Evolutionary conservation across 345 rosid genomes (phyloP).

Genomic region (Syzygium jambos): DNA sequence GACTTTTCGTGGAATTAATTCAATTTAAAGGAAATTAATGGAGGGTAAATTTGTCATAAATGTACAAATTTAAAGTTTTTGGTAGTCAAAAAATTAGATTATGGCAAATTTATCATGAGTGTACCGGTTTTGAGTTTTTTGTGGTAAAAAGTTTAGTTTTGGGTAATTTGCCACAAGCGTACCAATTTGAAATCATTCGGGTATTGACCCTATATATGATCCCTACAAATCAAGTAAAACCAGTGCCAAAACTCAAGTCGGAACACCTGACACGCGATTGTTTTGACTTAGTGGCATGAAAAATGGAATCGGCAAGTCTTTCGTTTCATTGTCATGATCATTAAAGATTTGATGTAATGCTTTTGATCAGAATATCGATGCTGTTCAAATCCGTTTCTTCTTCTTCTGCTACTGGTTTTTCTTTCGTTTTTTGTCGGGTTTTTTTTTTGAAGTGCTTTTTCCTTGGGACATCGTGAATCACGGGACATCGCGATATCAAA

Average conservation of each 20-base stretch:
- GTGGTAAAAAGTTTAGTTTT: too few relatives aligned
- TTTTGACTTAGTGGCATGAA: not conserved
- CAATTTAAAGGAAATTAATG: too few relatives aligned
- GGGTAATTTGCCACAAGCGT: too few relatives aligned
- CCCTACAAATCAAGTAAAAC: not conserved
- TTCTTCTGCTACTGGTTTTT: not conserved
- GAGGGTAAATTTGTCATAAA: too few relatives aligned
- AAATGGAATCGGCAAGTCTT: not conserved
- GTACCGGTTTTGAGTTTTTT: too few relatives aligned
- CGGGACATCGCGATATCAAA: not conserved
- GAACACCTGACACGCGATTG: not conserved
- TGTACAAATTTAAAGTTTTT: too few relatives aligned
- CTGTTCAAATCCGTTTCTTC: not conserved
- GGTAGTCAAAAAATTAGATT: too few relatives aligned
- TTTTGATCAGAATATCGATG: not conserved
- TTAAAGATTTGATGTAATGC: not conserved
- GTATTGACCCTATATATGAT: not conserved
- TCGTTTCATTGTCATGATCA: not conserved
- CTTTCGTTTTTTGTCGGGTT: not conserved
- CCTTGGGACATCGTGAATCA: not conserved
- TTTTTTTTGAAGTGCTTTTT: not conserved
- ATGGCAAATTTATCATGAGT: too few relatives aligned
- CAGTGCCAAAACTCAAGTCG: not conserved
- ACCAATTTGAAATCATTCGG: too few relatives aligned
- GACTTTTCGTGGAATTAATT: too few relatives aligned